Conservation (phyloP, 2,329 filamentous ascomycete genomes). For the Phialophora expanda region DNA sequence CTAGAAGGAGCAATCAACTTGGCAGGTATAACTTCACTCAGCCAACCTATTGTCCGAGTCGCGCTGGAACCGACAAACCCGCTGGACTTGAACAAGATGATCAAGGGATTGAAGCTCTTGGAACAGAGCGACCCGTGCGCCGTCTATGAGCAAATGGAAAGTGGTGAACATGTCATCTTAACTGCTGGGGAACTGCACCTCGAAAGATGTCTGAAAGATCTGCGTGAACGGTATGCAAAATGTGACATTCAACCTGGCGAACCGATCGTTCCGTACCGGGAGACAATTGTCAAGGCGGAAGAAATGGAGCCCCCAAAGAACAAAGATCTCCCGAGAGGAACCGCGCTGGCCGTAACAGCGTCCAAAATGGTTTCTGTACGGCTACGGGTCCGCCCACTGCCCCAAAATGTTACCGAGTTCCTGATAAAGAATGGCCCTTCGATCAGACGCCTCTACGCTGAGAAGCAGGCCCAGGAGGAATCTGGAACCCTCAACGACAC, state of each 20-base stretch:
- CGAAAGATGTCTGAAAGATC: conserved; percentile 89
- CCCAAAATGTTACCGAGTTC: conserved; percentile 79
- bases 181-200: conserved; percentile 94
- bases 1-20: conserved; percentile 87
- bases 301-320: conserved; percentile 92
- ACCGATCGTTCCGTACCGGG: conserved; percentile 92
- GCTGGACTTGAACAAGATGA: conserved; percentile 91
- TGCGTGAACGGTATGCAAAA: conserved; percentile 87
- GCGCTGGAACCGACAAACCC: conserved; percentile 93
- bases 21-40: conserved; percentile 79
- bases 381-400: conserved; percentile 78
- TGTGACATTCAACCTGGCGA: conserved; percentile 95
- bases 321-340: conserved; percentile 83
- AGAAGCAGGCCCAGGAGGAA: conserved; percentile 63
- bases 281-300: conserved; percentile 83
- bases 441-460: conserved; percentile 78
- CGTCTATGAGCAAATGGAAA: conserved; percentile 90
- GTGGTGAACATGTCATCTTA: conserved; percentile 90
- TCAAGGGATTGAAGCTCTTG: conserved; percentile 80
- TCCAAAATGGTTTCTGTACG: conserved; percentile 85
- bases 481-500: conserved; percentile 45
- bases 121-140: conserved; percentile 96
- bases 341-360: conserved; percentile 73
- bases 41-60: conserved; percentile 91
- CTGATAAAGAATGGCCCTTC: conserved; percentile 77